These are phyloP conservation scores for Hebeloma cylindrosporum DNA, from an alignment of 768 basidiomycete species.

Conservation along the genomic window DNA sequence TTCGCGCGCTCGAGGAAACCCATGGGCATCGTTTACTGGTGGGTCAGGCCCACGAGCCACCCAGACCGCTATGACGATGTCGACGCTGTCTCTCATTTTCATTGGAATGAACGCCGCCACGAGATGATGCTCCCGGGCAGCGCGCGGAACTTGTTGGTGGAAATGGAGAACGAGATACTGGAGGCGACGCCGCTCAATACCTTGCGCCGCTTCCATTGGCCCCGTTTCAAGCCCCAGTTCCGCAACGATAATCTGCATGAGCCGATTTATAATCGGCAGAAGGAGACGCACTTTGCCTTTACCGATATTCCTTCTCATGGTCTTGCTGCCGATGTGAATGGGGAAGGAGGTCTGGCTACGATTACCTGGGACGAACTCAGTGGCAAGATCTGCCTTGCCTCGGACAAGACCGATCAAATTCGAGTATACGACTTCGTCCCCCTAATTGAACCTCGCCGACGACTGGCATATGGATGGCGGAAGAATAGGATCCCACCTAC, in stretches of 20 bases:
- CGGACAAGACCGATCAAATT: conserved; percentile 15
- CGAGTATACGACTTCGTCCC: conserved; percentile 16
- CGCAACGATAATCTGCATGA: too few species aligned
- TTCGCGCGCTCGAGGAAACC: conserved; percentile 22
- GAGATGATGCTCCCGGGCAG: conserved; percentile 42
- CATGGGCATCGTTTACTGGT: conserved; percentile 25
- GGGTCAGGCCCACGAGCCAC: conserved; percentile 20
- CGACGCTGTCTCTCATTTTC: conserved; percentile 16
- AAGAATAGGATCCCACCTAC: conserved; percentile 2
- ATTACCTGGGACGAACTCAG: conserved; percentile 68
- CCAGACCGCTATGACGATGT: conserved; percentile 1
- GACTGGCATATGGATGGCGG: conserved; percentile 20
- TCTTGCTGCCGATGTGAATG: conserved; percentile 20
- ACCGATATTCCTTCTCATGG: conserved; percentile 17
- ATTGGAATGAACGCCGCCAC: conserved; percentile 24
- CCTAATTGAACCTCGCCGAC: conserved; percentile 19
- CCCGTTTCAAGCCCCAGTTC: too few species aligned
- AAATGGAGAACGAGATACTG: conserved; percentile 26
- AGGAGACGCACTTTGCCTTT: conserved; percentile 12
- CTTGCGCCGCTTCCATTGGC: conserved; percentile 41
- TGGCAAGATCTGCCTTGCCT: conserved; percentile 43
- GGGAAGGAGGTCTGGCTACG: conserved; percentile 37
- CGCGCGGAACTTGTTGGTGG: conserved; percentile 43
- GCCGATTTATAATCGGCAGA: conserved; percentile 8
- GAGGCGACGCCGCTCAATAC: conserved; percentile 34